phyloP scores from a whole-genome alignment of 2,329 filamentous ascomycete genomes.

The Lachnellula occidentalis region DNA sequence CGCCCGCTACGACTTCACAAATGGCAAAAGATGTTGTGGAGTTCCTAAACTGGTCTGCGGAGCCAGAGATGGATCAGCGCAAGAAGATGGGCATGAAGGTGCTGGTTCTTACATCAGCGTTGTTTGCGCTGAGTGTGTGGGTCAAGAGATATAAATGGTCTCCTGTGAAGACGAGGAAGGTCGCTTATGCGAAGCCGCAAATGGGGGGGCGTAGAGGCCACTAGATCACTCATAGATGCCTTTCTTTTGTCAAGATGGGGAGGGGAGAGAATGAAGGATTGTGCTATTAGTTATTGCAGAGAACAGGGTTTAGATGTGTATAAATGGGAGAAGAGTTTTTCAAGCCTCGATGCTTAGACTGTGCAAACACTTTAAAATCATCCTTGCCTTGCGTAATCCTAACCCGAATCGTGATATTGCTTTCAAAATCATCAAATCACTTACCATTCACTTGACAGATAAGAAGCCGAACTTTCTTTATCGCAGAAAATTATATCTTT shows the following conservation, averaged over 20 bases:
- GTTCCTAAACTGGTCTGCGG: slow-evolving; percentile 98
- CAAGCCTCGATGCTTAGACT: slow-evolving; percentile 21
- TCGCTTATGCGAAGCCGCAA: slow-evolving; percentile 75
- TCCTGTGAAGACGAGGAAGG: slow-evolving; percentile 90
- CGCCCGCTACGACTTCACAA: slow-evolving; percentile 89
- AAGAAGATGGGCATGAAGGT: slow-evolving; percentile 99
- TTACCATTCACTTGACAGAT: neutral
- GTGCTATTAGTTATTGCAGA: slow-evolving; percentile 31
- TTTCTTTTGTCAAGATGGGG: slow-evolving; percentile 24
- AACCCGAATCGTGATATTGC: neutral
- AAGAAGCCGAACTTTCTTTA: neutral
- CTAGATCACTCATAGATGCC: neutral
- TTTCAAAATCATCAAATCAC: neutral
- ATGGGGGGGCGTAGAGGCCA: slow-evolving; percentile 19
- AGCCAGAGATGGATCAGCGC: slow-evolving; percentile 98
- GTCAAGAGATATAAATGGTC: slow-evolving; percentile 99
- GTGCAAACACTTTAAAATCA: slow-evolving; percentile 27
- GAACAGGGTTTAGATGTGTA: slow-evolving; percentile 9
- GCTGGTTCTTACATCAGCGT: slow-evolving; percentile 67
- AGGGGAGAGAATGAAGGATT: slow-evolving; percentile 22
- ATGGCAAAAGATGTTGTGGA: slow-evolving; percentile 99
- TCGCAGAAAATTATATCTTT: neutral
- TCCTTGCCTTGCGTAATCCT: neutral
- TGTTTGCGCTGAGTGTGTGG: slow-evolving; percentile 89
- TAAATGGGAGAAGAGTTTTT: slow-evolving; percentile 17